Evolutionary conservation across 2,329 filamentous ascomycete genomes (phyloP).

Genomic region (Ophiocordyceps camponoti-rufipedis): DNA sequence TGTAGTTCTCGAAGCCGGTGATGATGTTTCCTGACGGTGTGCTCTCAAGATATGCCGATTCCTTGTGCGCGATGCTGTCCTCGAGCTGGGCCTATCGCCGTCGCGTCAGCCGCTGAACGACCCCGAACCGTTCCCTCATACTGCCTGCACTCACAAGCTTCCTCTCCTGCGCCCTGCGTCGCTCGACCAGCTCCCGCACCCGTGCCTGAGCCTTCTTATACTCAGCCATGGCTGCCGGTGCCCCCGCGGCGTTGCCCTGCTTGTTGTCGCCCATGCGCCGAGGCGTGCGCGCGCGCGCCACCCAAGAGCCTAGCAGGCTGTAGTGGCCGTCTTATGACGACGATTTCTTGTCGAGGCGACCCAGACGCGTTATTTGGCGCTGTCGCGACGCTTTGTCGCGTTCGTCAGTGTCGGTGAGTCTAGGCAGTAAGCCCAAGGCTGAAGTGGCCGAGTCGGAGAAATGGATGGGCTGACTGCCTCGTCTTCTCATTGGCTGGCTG

Average conservation of each 20-base stretch:
- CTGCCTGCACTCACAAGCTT: constrained; percentile 14
- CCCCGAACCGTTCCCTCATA: too few species aligned
- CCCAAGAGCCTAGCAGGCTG: background rate
- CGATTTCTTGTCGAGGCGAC: background rate
- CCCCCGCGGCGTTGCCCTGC: constrained; percentile 7
- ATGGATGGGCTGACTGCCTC: too few species aligned
- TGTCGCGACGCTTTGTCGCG: too few species aligned
- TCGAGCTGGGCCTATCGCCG: constrained; percentile 30
- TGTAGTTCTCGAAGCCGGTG: constrained; percentile 94
- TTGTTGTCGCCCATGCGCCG: constrained; percentile 17
- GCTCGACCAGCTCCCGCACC: constrained; percentile 28
- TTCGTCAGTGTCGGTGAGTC: background rate
- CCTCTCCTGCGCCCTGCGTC: constrained; percentile 18
- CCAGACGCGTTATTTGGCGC: background rate
- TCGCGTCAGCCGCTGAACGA: background rate
- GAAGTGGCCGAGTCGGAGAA: background rate
- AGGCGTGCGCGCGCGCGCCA: background rate
- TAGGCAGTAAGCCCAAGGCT: background rate
- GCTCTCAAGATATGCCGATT: constrained; percentile 78
- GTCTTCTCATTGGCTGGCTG: too few species aligned
- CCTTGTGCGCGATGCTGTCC: constrained; percentile 67
- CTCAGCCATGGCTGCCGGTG: constrained; percentile 21
- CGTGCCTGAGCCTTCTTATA: constrained; percentile 31
- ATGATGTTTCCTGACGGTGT: constrained; percentile 88
- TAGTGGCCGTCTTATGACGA: background rate